Evolutionary conservation across 2,329 filamentous ascomycete species (phyloP).

Genomic region (Pleoardoris graminearum): DNA sequence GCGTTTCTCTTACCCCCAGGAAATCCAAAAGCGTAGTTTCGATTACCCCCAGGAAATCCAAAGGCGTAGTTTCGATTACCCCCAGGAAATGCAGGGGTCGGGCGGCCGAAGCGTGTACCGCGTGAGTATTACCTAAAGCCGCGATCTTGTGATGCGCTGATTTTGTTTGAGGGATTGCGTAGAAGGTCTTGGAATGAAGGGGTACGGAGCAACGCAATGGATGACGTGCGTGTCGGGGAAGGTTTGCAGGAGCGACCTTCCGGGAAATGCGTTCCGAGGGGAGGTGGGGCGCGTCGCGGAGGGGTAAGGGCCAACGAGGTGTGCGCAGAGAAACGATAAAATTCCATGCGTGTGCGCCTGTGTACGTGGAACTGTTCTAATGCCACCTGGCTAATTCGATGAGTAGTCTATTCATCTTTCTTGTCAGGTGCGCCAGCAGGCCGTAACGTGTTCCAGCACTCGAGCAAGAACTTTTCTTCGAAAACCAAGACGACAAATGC

Average conservation of each 20-base stretch:
- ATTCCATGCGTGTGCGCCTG: too few species aligned
- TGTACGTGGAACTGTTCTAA: too few species aligned
- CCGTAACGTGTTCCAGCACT: slow-evolving; percentile 42
- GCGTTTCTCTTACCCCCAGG: slow-evolving; percentile 15
- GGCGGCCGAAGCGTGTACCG: slow-evolving; percentile 27
- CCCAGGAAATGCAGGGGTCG: slow-evolving; percentile 17
- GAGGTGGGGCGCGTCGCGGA: too few species aligned
- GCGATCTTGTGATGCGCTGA: slow-evolving; percentile 25
- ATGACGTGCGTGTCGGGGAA: too few species aligned
- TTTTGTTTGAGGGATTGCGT: too few species aligned
- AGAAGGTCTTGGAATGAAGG: too few species aligned
- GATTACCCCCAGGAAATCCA: neutral
- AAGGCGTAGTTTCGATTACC: slow-evolving; percentile 17
- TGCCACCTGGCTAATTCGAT: too few species aligned
- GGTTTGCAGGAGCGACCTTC: too few species aligned
- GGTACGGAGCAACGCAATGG: too few species aligned
- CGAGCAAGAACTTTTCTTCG: slow-evolving; percentile 37
- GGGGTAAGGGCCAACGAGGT: too few species aligned
- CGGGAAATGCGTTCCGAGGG: too few species aligned
- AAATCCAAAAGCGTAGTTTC: slow-evolving; percentile 8
- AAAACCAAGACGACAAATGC: slow-evolving; percentile 37
- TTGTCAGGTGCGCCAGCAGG: slow-evolving; percentile 9
- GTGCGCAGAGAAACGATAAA: too few species aligned
- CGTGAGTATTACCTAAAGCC: slow-evolving; percentile 35
- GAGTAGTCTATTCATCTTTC: slow-evolving; percentile 4